These are phyloP conservation scores for Meredithiella fracta DNA, from an alignment of 2,329 filamentous ascomycete species.

Conservation along the genomic window DNA sequence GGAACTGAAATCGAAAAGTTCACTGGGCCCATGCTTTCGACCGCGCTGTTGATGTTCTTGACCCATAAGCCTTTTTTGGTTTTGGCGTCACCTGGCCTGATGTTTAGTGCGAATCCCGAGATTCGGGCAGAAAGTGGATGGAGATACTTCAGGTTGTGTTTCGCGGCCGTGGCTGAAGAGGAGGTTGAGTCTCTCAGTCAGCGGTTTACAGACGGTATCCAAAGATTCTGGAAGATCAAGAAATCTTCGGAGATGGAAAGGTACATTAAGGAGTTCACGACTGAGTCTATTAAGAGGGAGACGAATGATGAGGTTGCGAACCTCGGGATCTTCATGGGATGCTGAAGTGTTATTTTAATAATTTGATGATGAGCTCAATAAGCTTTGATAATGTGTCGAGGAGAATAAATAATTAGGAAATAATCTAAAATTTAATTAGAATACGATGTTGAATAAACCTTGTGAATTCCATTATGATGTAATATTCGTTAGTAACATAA, in stretches of 20 bases:
- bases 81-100: slow-evolving; percentile 51
- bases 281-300: slow-evolving; percentile 14
- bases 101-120: slow-evolving; percentile 54
- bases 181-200: slow-evolving; percentile 45
- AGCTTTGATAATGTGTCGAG: background rate
- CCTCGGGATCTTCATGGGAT: slow-evolving; percentile 20
- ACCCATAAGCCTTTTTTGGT: slow-evolving; percentile 54
- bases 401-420: too few species aligned
- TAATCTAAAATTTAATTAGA: too few species aligned
- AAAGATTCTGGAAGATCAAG: slow-evolving; percentile 64
- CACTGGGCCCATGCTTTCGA: slow-evolving; percentile 38
- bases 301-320: slow-evolving; percentile 17
- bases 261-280: slow-evolving; percentile 28
- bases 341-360: slow-evolving; percentile 16
- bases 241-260: slow-evolving; percentile 48
- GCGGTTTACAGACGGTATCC: slow-evolving; percentile 51
- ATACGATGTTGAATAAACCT: too few species aligned
- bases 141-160: slow-evolving; percentile 64
- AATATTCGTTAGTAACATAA: too few species aligned
- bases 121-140: slow-evolving; percentile 44
- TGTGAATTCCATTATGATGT: too few species aligned
- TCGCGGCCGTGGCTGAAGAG: slow-evolving; percentile 64
- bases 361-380: background rate
- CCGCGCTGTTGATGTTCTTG: slow-evolving; percentile 54
- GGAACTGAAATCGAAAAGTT: slow-evolving; percentile 26